A percentile compares a stretch with the other conserved stretches of the same genome.
phyloP scores from a whole-genome alignment of 2,329 filamentous ascomycete genomes.

The Claviceps paspali region DNA sequence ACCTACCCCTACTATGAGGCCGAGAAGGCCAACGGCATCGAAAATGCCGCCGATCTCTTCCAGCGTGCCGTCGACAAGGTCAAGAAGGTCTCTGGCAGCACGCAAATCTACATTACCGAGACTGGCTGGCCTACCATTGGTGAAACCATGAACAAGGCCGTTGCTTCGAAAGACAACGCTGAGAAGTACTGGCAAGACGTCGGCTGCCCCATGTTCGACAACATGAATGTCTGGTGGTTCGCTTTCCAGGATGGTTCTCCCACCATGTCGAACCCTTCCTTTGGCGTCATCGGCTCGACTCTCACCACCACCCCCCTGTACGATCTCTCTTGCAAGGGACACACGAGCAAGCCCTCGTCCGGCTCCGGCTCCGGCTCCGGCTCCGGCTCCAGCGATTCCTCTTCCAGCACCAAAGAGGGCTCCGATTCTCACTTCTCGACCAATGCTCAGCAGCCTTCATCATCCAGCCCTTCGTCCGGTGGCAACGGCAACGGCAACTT shows the following conservation, averaged over 20 bases:
- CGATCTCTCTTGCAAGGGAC: slow-evolving; percentile 42
- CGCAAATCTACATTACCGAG: slow-evolving; percentile 75
- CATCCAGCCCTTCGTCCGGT: too few species aligned
- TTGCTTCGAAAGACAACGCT: slow-evolving; percentile 64
- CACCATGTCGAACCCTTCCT: slow-evolving; percentile 48
- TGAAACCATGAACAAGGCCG: slow-evolving; percentile 41
- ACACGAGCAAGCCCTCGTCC: slow-evolving; percentile 1
- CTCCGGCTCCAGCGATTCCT: background rate
- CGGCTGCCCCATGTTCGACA: slow-evolving; percentile 54
- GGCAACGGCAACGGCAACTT: too few species aligned
- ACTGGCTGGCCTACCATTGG: slow-evolving; percentile 76
- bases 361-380: background rate
- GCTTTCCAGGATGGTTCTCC: slow-evolving; percentile 53
- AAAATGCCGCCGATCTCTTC: slow-evolving; percentile 51
- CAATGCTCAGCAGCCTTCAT: too few species aligned
- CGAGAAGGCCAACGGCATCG: slow-evolving; percentile 50
- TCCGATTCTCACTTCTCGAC: too few species aligned
- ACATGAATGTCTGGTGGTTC: slow-evolving; percentile 60
- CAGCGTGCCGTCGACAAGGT: slow-evolving; percentile 48
- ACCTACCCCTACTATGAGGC: slow-evolving; percentile 75
- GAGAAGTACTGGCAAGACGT: slow-evolving; percentile 69
- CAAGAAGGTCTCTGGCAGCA: slow-evolving; percentile 41
- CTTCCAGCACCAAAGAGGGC: too few species aligned
- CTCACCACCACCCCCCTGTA: slow-evolving; percentile 41
- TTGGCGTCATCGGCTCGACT: slow-evolving; percentile 48